Evolutionary conservation across 2,329 filamentous ascomycete genomes (phyloP).

Genomic region (Cladosporium sp.): DNA sequence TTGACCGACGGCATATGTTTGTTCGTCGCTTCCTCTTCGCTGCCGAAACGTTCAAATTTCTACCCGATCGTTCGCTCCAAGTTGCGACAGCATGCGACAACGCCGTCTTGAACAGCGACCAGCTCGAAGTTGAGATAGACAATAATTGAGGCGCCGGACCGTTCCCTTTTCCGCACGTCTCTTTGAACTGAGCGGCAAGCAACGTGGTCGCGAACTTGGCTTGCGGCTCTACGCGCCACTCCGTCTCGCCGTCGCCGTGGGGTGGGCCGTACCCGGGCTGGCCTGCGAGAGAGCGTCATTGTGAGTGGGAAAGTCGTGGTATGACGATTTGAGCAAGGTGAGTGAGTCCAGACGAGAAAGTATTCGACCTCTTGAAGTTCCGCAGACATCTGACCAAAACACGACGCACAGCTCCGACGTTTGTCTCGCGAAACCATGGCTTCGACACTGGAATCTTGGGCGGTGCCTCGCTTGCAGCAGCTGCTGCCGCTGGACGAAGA

Average conservation of each 20-base stretch:
- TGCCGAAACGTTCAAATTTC: not conserved
- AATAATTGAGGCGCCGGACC: conserved; percentile 13
- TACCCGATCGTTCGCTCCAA: conserved; percentile 6
- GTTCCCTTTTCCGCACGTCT: not conserved
- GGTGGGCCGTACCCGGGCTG: not conserved
- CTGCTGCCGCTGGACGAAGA: conserved; percentile 84
- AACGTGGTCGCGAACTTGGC: not conserved
- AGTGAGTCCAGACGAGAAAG: not conserved
- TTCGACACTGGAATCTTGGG: conserved; percentile 50
- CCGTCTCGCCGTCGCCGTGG: conserved; percentile 1
- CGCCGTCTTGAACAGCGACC: not conserved
- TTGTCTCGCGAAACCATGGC: conserved; percentile 27
- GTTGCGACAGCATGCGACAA: conserved; percentile 19
- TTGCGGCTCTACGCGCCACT: conserved; percentile 5
- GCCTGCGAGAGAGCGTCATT: not conserved
- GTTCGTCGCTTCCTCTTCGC: not conserved
- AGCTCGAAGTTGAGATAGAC: conserved; percentile 18
- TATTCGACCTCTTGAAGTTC: not conserved
- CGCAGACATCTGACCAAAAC: not conserved
- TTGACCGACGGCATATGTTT: not conserved
- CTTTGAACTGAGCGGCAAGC: not conserved
- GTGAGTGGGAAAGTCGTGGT: conserved; percentile 3
- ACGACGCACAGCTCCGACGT: not conserved
- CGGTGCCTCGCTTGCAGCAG: conserved; percentile 70
- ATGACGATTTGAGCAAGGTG: conserved; percentile 11